These are phyloP conservation scores for Spencermartinsiella europaea DNA, from an alignment of 805 yeast species.

Conservation along the genomic window DNA sequence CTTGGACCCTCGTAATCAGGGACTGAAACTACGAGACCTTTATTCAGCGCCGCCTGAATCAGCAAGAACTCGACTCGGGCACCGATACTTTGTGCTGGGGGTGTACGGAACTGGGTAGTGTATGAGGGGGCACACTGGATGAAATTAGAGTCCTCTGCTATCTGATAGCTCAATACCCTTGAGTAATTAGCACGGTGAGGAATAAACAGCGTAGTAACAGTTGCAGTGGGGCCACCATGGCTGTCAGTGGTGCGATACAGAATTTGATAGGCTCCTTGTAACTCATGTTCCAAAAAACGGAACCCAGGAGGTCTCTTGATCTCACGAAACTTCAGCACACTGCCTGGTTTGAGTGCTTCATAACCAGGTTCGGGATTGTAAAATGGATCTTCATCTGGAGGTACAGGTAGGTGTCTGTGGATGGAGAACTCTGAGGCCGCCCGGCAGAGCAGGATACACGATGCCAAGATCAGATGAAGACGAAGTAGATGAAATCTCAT, in stretches of 20 bases:
- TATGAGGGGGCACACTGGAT: slow-evolving; percentile 26
- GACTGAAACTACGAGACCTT: slow-evolving; percentile 11
- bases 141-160: slow-evolving; percentile 23
- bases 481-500: too few relatives aligned
- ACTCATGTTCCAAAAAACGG: neutral
- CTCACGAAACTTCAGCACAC: neutral
- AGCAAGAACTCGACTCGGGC: slow-evolving; percentile 8
- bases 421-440: neutral
- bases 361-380: slow-evolving; percentile 19
- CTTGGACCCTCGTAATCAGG: slow-evolving; percentile 21
- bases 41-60: slow-evolving; percentile 11
- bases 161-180: slow-evolving; percentile 22
- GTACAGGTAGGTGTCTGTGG: neutral
- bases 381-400: slow-evolving; percentile 21
- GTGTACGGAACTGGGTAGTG: slow-evolving; percentile 9
- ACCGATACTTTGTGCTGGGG: neutral
- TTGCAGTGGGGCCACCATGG: slow-evolving; percentile 13
- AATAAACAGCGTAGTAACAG: slow-evolving; percentile 20
- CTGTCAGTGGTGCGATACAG: slow-evolving; percentile 16
- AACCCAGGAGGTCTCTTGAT: slow-evolving; percentile 1
- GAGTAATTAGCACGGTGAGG: slow-evolving; percentile 15
- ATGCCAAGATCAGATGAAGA: too few relatives aligned
- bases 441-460: too few relatives aligned
- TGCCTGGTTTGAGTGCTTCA: slow-evolving; percentile 5
- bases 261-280: slow-evolving; percentile 16